These are phyloP conservation scores for Pseudocercospora musae DNA, from an alignment of 2,329 filamentous ascomycete genomes.

Conservation along the genomic window DNA sequence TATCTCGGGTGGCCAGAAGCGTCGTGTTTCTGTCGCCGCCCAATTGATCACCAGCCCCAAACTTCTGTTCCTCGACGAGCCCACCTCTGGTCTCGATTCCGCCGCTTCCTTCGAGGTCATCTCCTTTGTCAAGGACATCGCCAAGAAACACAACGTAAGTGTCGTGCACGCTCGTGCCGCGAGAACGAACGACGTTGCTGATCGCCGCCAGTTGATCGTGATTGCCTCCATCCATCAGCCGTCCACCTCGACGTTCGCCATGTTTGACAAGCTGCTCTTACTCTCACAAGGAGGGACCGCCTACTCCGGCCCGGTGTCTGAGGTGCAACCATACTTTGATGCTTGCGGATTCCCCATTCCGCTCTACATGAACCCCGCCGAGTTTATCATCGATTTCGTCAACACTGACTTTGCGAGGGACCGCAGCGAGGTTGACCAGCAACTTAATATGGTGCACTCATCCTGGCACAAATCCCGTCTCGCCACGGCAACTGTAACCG, in stretches of 20 bases:
- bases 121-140: slow-evolving; percentile 65
- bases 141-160: slow-evolving; percentile 61
- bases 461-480: slow-evolving; percentile 54
- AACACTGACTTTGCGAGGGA: slow-evolving; percentile 69
- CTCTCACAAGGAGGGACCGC: slow-evolving; percentile 68
- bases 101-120: slow-evolving; percentile 74
- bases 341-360: slow-evolving; percentile 62
- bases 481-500: slow-evolving; percentile 34
- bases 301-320: slow-evolving; percentile 65
- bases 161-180: background rate
- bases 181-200: slow-evolving; percentile 1
- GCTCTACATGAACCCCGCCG: slow-evolving; percentile 71
- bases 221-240: slow-evolving; percentile 85
- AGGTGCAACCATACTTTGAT: slow-evolving; percentile 62
- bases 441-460: slow-evolving; percentile 53
- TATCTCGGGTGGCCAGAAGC: slow-evolving; percentile 81
- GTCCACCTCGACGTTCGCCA: slow-evolving; percentile 71
- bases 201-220: slow-evolving; percentile 59
- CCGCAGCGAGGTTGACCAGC: slow-evolving; percentile 45
- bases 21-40: slow-evolving; percentile 73
- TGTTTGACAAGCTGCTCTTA: slow-evolving; percentile 76
- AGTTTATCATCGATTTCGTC: slow-evolving; percentile 73
- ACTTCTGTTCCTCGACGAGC: slow-evolving; percentile 79
- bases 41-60: slow-evolving; percentile 78
- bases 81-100: slow-evolving; percentile 79